Evolutionary conservation across 305 asterid genomes (phyloP), one percentile per base, ranked within the genome.

Genomic region (Fraxinus greggii): DNA sequence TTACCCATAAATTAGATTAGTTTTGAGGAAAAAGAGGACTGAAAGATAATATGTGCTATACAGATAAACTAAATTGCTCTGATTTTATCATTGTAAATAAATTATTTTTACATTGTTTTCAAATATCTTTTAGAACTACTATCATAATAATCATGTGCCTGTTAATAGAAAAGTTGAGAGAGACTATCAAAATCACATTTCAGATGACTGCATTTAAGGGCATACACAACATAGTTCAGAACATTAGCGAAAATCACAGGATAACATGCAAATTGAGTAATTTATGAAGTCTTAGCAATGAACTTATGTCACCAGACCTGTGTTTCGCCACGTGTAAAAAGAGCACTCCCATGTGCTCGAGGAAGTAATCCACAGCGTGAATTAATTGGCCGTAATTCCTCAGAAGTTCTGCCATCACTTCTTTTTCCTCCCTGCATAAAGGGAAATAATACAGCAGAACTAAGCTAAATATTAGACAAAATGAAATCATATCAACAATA

Each of bases 261-360:
- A 23, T 45, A 69, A 45, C 38, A 24, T n/a, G 75, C 51, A 78
- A 80, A 6, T 65, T 9, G 40, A 65, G 24, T 24, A 63, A 36
- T 70, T 26, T 61, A 80, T 24, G 80, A 69, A 28, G 40, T 12
- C 79, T 78, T 72, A 83, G 73, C 75, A 80, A 24, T 36, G 77
- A 81, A 51, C 72, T 38, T 80, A 78, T 32, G 81, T 35, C 77
- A 80, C 77, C 85, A 83, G 33, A 93, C 99, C 98, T 95, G 98
- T 82, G 99, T 96, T 90, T 96, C 99, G 9, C 99, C 99, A 72
- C 98, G 98, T 75, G 99, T 94, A 81, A 96, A 96, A 87, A 96
- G 94, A 78, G 98, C 97, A 90, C 98, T 96, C 87, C 99, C 99
- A 89, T 96, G 99, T 87, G 94, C 98, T 86, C 99, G 91, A 29